A percentile compares a stretch with the other conserved stretches of the same genome.
Evolutionary conservation across 192 early-diverging fungal species (phyloP).

Genomic region (Linnemannia exigua): DNA sequence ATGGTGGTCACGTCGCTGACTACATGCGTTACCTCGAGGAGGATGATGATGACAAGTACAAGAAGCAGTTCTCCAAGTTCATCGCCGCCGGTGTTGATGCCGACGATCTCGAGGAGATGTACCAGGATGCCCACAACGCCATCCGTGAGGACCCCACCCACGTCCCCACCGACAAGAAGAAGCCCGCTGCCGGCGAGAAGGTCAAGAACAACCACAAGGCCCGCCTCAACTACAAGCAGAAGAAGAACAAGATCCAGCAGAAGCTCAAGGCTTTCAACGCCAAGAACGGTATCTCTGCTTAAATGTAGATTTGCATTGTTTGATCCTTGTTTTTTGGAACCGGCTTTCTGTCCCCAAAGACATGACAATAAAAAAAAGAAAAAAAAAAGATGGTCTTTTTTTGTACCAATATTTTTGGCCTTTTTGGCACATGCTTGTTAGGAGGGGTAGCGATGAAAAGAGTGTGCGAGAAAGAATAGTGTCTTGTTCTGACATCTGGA

Average conservation of each 20-base stretch:
- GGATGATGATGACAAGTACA: constrained; percentile 99
- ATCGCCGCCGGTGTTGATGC: constrained; percentile 88
- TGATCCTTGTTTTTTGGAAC: not conserved
- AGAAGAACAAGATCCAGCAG: constrained; percentile 89
- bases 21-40: constrained; percentile 99
- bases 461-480: no score
- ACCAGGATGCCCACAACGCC: constrained; percentile 90
- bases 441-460: no score
- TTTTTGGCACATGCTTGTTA: not conserved
- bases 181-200: constrained; percentile 76
- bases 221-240: constrained; percentile 92
- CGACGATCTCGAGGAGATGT: constrained; percentile 96
- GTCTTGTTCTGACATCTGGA: no score
- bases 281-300: constrained; percentile 59
- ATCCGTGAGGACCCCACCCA: constrained; percentile 92
- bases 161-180: constrained; percentile 84
- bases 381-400: constrained; percentile 1
- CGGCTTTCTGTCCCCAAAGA: not conserved
- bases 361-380: constrained; percentile 21
- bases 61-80: constrained; percentile 95
- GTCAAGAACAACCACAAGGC: constrained; percentile 76
- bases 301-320: constrained; percentile 39
- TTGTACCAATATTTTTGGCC: not conserved
- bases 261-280: constrained; percentile 86
- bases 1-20: constrained; percentile 96